A percentile compares a stretch with the other conserved stretches of the same genome.
These are phyloP conservation scores for Fusarium subglutinans DNA, from an alignment of 2,329 filamentous ascomycete species.

Conservation along the genomic window DNA sequence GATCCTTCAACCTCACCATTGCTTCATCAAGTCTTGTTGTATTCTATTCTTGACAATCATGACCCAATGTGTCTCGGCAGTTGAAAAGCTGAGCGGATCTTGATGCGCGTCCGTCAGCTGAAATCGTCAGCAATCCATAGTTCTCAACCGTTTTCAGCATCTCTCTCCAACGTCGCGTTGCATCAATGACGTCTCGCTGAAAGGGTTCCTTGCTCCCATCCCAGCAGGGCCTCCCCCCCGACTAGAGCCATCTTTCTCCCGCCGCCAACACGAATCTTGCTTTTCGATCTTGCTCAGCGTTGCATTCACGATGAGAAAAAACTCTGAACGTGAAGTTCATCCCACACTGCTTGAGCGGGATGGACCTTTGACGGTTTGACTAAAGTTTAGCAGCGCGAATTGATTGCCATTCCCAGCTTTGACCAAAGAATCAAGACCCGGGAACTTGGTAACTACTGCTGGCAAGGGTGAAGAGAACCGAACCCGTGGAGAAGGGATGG, in stretches of 20 bases:
- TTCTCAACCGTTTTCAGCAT: neutral
- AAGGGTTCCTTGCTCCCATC: conserved; percentile 9
- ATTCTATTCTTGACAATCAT: neutral
- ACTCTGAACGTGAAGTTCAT: conserved; percentile 4
- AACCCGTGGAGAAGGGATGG: conserved; percentile 12
- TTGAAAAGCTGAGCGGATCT: neutral
- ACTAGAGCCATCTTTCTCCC: conserved; percentile 19
- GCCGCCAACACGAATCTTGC: conserved; percentile 9
- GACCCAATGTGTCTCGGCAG: neutral
- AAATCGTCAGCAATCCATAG: conserved; percentile 1
- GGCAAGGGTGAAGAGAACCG: conserved; percentile 20
- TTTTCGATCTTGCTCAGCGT: conserved; percentile 16
- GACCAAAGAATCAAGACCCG: conserved; percentile 17
- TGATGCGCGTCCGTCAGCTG: neutral
- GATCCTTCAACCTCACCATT: neutral
- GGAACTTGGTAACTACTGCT: conserved; percentile 25
- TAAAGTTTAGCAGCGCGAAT: neutral
- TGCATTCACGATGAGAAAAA: neutral
- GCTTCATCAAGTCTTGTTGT: neutral
- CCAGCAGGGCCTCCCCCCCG: conserved; percentile 4
- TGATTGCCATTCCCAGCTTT: conserved; percentile 1
- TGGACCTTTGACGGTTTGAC: neutral
- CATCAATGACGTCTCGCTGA: conserved; percentile 19
- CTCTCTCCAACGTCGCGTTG: conserved; percentile 1
- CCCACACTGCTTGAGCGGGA: neutral